These are phyloP conservation scores for Nevesoporus exiguus DNA, from an alignment of 768 basidiomycete species.

Conservation along the genomic window DNA sequence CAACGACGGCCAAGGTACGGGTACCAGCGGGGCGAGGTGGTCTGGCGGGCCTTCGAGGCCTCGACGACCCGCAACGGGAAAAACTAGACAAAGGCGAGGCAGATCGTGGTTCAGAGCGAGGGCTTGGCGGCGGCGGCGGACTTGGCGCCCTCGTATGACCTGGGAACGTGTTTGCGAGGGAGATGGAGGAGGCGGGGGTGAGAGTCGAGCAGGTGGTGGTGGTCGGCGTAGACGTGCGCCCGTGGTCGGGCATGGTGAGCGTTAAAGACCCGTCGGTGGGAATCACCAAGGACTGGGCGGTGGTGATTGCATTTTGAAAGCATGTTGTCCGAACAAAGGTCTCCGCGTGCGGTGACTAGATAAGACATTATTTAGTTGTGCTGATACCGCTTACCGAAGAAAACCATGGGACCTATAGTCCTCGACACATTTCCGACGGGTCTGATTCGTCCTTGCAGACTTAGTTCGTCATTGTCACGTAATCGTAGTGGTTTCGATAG, in stretches of 20 bases:
- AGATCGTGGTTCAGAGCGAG: slow-evolving; percentile 44
- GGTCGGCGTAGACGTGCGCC: slow-evolving; percentile 64
- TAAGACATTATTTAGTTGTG: background rate
- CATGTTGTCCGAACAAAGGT: no score
- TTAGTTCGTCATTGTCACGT: no score
- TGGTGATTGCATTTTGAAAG: slow-evolving; percentile 36
- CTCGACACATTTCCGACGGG: background rate
- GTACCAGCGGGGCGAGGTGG: slow-evolving; percentile 70
- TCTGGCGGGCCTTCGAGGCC: slow-evolving; percentile 82
- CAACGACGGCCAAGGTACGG: slow-evolving; percentile 89
- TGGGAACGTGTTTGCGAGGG: slow-evolving; percentile 65
- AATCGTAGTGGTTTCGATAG: no score
- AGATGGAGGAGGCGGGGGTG: slow-evolving; percentile 50
- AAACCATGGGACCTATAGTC: background rate
- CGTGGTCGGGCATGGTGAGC: slow-evolving; percentile 58
- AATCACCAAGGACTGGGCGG: slow-evolving; percentile 63
- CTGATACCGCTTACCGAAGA: background rate
- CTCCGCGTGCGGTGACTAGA: no score
- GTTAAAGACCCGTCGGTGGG: slow-evolving; percentile 72
- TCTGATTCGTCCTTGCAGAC: no score
- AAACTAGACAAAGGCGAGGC: slow-evolving; percentile 32
- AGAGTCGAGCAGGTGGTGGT: slow-evolving; percentile 81
- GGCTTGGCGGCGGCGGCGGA: slow-evolving; percentile 60
- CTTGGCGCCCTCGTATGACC: slow-evolving; percentile 48
- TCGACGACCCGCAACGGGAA: slow-evolving; percentile 34